These are phyloP conservation scores for Aspergillus affinis DNA, from an alignment of 495 filamentous ascomycete genomes.

Conservation along the genomic window DNA sequence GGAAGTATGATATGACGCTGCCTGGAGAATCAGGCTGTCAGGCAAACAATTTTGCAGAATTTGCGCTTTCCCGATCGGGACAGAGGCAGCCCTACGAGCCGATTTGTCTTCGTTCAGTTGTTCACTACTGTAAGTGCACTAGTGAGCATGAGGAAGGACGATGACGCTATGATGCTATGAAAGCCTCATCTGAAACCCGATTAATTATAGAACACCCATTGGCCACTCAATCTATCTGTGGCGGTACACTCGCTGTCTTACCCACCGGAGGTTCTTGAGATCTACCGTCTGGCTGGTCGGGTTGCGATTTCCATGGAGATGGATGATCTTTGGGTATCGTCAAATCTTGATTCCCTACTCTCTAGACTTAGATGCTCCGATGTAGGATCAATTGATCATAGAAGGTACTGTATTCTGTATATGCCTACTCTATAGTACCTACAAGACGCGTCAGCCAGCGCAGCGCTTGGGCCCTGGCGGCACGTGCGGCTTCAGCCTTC, in stretches of 20 bases:
- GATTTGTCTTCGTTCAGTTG: too few relatives aligned
- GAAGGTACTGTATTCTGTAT: too few relatives aligned
- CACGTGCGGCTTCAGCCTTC: conserved; percentile 9
- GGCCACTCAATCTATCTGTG: neutral
- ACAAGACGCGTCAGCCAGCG: conserved; percentile 10
- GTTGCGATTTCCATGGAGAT: too few relatives aligned
- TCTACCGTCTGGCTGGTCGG: neutral
- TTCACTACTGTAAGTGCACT: too few relatives aligned
- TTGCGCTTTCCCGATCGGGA: neutral
- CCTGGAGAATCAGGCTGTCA: neutral
- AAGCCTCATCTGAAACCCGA: neutral
- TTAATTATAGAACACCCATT: neutral
- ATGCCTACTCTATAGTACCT: too few relatives aligned
- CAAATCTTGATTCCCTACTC: too few relatives aligned
- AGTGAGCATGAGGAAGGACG: too few relatives aligned
- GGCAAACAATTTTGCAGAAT: neutral
- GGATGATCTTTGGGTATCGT: too few relatives aligned
- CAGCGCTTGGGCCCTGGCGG: conserved; percentile 2
- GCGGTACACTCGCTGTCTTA: neutral
- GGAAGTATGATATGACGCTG: neutral
- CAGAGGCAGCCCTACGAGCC: neutral
- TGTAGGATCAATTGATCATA: too few relatives aligned
- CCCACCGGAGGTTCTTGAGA: neutral
- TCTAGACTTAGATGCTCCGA: too few relatives aligned
- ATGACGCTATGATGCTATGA: too few relatives aligned